These are phyloP conservation scores for Penicillium sp. DNA, from an alignment of 2,329 filamentous ascomycete species.

Conservation along the genomic window DNA sequence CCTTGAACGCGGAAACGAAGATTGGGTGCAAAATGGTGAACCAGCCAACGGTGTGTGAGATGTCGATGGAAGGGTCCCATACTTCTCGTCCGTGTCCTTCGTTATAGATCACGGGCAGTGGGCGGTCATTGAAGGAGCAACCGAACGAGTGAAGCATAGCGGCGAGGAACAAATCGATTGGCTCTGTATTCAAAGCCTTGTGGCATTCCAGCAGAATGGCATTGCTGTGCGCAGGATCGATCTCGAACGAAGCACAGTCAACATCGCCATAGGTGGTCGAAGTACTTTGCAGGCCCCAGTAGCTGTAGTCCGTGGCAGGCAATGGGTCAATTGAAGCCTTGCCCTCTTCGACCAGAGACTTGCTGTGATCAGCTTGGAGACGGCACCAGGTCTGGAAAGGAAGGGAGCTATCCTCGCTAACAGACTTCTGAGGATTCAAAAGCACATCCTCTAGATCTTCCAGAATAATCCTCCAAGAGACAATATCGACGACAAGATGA, in stretches of 20 bases:
- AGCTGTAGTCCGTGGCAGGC: conserved; percentile 32
- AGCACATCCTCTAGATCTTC: conserved; percentile 41
- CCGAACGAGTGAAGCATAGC: conserved; percentile 46
- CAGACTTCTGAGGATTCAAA: conserved; percentile 26
- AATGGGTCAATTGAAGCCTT: conserved; percentile 18
- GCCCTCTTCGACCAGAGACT: conserved; percentile 11
- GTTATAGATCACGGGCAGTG: conserved; percentile 45
- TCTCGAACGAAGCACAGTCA: conserved; percentile 34
- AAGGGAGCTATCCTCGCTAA: conserved; percentile 25
- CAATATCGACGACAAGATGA: conserved; percentile 41
- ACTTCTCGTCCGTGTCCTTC: conserved; percentile 51
- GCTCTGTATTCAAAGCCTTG: conserved; percentile 33
- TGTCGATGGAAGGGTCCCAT: conserved; percentile 47
- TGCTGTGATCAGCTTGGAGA: conserved; percentile 30
- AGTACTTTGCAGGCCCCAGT: conserved; percentile 34
- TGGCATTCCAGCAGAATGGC: conserved; percentile 34
- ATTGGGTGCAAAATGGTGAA: conserved; percentile 52
- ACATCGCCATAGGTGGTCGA: conserved; percentile 38
- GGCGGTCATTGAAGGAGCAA: conserved; percentile 42
- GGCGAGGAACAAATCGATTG: conserved; percentile 39
- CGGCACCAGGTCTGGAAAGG: conserved; percentile 40
- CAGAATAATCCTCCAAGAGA: conserved; percentile 42
- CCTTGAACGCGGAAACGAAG: conserved; percentile 29
- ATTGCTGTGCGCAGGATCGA: conserved; percentile 28
- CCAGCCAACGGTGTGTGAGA: conserved; percentile 53